phyloP scores from a whole-genome alignment of 805 yeast genomes.

The Sungouiella thailandica region DNA sequence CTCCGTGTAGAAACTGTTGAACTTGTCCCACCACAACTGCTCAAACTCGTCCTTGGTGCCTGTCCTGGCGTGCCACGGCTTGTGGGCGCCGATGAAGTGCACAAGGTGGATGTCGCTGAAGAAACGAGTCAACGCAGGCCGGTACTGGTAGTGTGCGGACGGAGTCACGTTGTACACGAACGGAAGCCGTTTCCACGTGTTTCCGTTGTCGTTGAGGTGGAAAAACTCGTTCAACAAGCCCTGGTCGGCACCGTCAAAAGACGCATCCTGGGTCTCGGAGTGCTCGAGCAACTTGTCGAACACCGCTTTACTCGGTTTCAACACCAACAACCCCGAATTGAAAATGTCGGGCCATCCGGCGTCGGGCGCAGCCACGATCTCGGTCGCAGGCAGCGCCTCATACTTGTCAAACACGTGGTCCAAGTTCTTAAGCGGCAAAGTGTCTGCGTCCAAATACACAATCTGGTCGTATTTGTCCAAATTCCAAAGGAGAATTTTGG shows the following conservation, averaged over 20 bases:
- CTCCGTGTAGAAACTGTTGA: constrained; percentile 27
- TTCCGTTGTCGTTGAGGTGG: constrained; percentile 4
- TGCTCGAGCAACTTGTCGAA: constrained; percentile 26
- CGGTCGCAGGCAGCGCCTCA: constrained; percentile 8
- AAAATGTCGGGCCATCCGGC: constrained; percentile 17
- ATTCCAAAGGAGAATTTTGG: constrained; percentile 16
- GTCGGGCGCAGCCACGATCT: constrained; percentile 17
- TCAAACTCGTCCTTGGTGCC: constrained; percentile 14
- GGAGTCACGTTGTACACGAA: constrained; percentile 81
- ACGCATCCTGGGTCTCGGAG: constrained; percentile 13
- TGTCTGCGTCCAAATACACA: constrained; percentile 16
- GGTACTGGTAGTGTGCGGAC: constrained; percentile 57
- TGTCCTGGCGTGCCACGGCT: constrained; percentile 48
- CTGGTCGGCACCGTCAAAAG: constrained; percentile 90
- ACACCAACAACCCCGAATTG: constrained; percentile 16
- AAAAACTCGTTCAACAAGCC: constrained; percentile 81
- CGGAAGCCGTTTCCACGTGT: constrained; percentile 51
- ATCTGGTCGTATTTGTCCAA: constrained; percentile 14
- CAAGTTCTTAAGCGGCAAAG: constrained; percentile 13
- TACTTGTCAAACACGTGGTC: constrained; percentile 23
- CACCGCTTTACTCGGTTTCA: constrained; percentile 11
- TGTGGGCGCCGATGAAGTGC: constrained; percentile 63
- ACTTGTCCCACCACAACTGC: constrained; percentile 37
- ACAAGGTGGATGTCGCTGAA: constrained; percentile 36
- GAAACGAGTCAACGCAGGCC: constrained; percentile 50